Conservation (phyloP, 495 filamentous ascomycete species). For the Letharia lupina region DNA sequence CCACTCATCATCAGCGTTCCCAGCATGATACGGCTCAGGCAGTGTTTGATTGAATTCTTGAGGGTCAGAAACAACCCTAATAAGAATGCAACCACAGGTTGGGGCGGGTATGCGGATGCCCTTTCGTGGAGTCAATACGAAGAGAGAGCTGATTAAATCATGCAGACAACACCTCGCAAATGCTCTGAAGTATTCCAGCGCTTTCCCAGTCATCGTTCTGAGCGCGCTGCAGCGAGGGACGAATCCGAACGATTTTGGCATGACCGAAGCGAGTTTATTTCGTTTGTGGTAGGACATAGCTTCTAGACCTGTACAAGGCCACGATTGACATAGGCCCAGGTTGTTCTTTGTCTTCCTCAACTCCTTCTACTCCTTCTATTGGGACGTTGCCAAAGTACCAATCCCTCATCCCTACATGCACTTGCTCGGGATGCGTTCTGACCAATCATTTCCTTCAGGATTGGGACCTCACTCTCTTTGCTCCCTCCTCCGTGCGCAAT, state of each 20-base stretch:
- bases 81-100: slow-evolving; percentile 34
- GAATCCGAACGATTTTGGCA: slow-evolving; percentile 44
- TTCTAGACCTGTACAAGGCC: not conserved
- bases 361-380: slow-evolving; percentile 90
- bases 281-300: slow-evolving; percentile 43
- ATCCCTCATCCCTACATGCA: not conserved
- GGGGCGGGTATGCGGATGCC: slow-evolving; percentile 40
- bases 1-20: slow-evolving; percentile 76
- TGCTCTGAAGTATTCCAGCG: slow-evolving; percentile 81
- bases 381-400: slow-evolving; percentile 69
- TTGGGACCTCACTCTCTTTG: slow-evolving; percentile 89
- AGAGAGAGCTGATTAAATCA: not conserved
- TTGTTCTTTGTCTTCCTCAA: slow-evolving; percentile 64
- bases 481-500: slow-evolving; percentile 38
- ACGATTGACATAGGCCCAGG: slow-evolving; percentile 28
- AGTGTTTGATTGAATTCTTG: slow-evolving; percentile 82
- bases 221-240: slow-evolving; percentile 64
- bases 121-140: not conserved
- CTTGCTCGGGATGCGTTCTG: not conserved
- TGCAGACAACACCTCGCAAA: slow-evolving; percentile 73
- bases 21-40: slow-evolving; percentile 75
- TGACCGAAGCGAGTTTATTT: slow-evolving; percentile 49
- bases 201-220: slow-evolving; percentile 85
- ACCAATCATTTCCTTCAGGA: slow-evolving; percentile 39
- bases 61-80: slow-evolving; percentile 51